Evolutionary conservation across 2,329 filamentous ascomycete species (phyloP), one percentile per base, ranked within the genome.

Genomic region (Annulohypoxylon truncatum): DNA sequence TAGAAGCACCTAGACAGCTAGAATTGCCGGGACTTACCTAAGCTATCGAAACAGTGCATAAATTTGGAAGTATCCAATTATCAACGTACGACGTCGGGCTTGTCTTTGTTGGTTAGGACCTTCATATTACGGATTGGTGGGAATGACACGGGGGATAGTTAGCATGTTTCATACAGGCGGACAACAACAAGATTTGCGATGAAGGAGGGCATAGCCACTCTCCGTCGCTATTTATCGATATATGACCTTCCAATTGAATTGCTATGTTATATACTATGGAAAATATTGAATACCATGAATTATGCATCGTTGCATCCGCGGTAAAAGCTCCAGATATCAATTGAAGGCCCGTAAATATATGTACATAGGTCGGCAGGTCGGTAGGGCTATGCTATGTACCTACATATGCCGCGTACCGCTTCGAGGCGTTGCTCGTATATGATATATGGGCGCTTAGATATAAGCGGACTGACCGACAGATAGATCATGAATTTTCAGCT

Each of bases 401-500:
- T 38, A 38, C 35, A 38, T 38, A 38, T 38, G 42, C 22, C 33
- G 33, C 51, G 35, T 52, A 53, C 24, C 38, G 38, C 52, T 54
- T 42, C 44, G 20, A 38, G 35, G 18, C 24, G 28, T 47, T 35
- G n/a, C 29, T 35, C 18, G 8, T 56, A 24, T 55, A 42, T 13
- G 13, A 42, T 18, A 44, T 40, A 44, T 28, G 31, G 15, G 18
- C 31, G 38, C 38, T 56, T 61, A 47, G 28, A 60, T 51, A 35
- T 47, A 54, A 52, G n/a, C 38, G 26, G 31, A 56, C 33, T 33
- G 33, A 50, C 52, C 33, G 38, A 51, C 33, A 61, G 65, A 64
- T 54, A 61, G 50, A 50, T 59, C 55, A 58, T 59, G 54, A 35
- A 28, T 33, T 56, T 47, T 66, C 58, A 68, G 61, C 66, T 68